phyloP scores from a whole-genome alignment of 2,329 filamentous ascomycete species.

The Trichoderma asperellum region DNA sequence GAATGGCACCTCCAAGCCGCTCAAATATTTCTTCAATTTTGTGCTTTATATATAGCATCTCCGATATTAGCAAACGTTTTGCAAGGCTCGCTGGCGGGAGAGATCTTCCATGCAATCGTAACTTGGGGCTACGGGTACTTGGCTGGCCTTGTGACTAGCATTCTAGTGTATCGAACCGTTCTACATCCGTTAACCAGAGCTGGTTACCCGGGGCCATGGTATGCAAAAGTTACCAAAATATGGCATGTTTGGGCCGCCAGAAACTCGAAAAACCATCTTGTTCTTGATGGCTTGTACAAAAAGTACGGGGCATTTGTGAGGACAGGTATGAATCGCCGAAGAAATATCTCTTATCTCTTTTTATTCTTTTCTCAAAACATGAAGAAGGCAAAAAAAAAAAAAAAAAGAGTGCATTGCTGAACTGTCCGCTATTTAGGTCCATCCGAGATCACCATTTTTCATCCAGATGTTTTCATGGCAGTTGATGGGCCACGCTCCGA shows the following conservation, averaged over 20 bases:
- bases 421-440: constrained; percentile 29
- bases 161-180: constrained; percentile 39
- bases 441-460: constrained; percentile 35
- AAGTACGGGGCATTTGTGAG: constrained; percentile 13
- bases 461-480: constrained; percentile 34
- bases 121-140: neutral
- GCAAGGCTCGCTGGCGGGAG: neutral
- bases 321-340: neutral
- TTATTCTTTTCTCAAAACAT: too few species aligned
- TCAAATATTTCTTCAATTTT: constrained; percentile 28
- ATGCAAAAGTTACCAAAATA: constrained; percentile 43
- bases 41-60: constrained; percentile 26
- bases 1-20: constrained; percentile 37
- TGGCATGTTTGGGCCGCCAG: constrained; percentile 40
- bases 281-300: constrained; percentile 33
- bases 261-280: constrained; percentile 35
- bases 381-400: neutral
- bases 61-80: neutral
- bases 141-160: neutral
- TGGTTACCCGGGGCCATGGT: constrained; percentile 45
- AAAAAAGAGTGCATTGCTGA: constrained; percentile 31
- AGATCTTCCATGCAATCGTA: neutral
- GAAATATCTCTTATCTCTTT: too few species aligned
- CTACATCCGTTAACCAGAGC: constrained; percentile 45
- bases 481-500: constrained; percentile 35